Conservation (phyloP, 495 filamentous ascomycete species). For the Paragyromitra xinjiangensis region DNA sequence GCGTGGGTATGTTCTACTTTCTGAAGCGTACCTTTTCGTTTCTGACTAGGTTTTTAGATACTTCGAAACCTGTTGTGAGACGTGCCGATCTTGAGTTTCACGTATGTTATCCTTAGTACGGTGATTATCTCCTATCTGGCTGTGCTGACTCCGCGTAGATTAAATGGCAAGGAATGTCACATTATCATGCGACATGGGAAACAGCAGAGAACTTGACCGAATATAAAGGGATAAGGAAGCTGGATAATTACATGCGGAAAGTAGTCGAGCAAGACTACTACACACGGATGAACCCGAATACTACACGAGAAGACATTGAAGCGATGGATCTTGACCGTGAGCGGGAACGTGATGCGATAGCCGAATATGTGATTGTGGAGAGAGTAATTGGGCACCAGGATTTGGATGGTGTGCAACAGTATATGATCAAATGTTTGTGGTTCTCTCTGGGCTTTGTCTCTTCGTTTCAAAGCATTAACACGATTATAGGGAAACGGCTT, state of each 20-base stretch:
- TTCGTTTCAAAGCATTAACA: constrained; percentile 35
- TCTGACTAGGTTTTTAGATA: constrained; percentile 58
- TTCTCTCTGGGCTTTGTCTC: not conserved
- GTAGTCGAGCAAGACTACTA: constrained; percentile 68
- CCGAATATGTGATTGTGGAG: constrained; percentile 88
- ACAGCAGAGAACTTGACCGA: constrained; percentile 72
- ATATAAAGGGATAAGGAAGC: constrained; percentile 77
- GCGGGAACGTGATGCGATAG: constrained; percentile 79
- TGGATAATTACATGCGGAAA: constrained; percentile 94
- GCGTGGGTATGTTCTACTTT: constrained; percentile 62
- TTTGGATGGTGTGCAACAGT: constrained; percentile 77
- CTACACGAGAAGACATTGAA: constrained; percentile 77
- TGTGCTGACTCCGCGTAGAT: constrained; percentile 63
- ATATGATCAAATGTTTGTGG: constrained; percentile 84
- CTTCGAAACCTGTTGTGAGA: constrained; percentile 65
- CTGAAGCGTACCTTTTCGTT: not conserved
- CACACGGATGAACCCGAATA: constrained; percentile 42
- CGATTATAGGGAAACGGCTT: constrained; percentile 71
- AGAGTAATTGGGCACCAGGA: constrained; percentile 84
- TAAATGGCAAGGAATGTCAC: constrained; percentile 96
- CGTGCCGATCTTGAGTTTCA: constrained; percentile 90
- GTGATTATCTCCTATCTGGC: not conserved
- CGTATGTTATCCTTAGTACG: constrained; percentile 58
- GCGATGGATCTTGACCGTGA: constrained; percentile 90
- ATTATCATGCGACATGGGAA: constrained; percentile 96